A percentile compares a stretch with the other conserved stretches of the same genome.
These are phyloP conservation scores for Scedosporium apiospermum DNA, from an alignment of 2,329 filamentous ascomycete species.

Conservation along the genomic window DNA sequence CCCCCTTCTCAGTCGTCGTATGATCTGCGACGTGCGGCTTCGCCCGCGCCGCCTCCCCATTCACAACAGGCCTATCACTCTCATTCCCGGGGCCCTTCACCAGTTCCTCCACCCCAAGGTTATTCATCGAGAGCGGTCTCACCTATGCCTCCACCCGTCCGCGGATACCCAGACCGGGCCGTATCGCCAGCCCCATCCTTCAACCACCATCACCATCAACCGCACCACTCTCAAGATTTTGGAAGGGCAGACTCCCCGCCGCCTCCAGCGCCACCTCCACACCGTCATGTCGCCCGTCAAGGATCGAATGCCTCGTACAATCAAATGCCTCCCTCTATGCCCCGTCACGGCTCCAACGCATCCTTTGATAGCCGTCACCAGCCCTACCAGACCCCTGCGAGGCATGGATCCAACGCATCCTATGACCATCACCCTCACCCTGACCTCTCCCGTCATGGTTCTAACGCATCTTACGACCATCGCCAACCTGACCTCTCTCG, in stretches of 20 bases:
- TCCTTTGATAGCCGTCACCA: conserved; percentile 9
- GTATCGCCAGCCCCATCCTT: conserved; percentile 11
- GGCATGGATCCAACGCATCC: conserved; percentile 27
- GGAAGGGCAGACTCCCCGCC: conserved; percentile 52
- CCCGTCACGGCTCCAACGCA: conserved; percentile 10
- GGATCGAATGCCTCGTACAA: conserved; percentile 21
- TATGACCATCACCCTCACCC: conserved; percentile 20
- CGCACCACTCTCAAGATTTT: conserved; percentile 7
- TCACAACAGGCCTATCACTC: neutral
- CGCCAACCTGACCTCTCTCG: conserved; percentile 21
- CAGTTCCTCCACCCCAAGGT: conserved; percentile 17
- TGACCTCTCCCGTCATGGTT: conserved; percentile 26
- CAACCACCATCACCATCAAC: conserved; percentile 9
- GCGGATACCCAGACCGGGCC: conserved; percentile 6
- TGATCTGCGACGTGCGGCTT: conserved; percentile 8
- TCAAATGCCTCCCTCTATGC: conserved; percentile 3
- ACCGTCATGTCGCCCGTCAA: conserved; percentile 51
- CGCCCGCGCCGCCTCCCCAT: conserved; percentile 4
- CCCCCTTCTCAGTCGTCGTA: conserved; percentile 12
- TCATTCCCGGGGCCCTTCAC: conserved; percentile 6
- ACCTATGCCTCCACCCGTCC: conserved; percentile 21
- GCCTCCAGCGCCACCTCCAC: conserved; percentile 75
- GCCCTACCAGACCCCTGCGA: conserved; percentile 11
- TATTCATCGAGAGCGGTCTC: conserved; percentile 26
- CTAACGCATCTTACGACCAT: conserved; percentile 26